Evolutionary conservation across 148 eudicot genomes (phyloP).

Genomic region (Simmondsia chinensis): DNA sequence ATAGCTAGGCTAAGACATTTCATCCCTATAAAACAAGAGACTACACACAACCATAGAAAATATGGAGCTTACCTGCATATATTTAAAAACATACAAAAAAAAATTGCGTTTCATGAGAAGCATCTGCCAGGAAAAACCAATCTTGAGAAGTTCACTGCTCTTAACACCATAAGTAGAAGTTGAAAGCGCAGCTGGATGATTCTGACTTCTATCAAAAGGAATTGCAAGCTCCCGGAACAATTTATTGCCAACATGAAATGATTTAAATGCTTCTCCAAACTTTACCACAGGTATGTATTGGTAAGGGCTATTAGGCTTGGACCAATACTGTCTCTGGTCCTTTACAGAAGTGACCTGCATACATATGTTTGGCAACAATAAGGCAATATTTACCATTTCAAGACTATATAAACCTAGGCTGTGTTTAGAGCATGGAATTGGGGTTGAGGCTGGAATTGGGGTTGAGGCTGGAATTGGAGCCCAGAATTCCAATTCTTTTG

Average conservation of each 20-base stretch:
- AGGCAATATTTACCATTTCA: no score
- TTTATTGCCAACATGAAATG: slow-evolving; percentile 51
- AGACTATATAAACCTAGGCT: no score
- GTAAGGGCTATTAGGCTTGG: slow-evolving; percentile 29
- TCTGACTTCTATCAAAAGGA: slow-evolving; percentile 48
- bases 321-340: slow-evolving; percentile 91
- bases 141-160: slow-evolving; percentile 59
- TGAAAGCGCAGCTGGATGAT: slow-evolving; percentile 77
- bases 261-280: slow-evolving; percentile 72
- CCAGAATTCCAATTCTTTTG: no score
- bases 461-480: no score
- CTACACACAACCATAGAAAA: not conserved
- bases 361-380: slow-evolving; percentile 4
- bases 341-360: slow-evolving; percentile 73
- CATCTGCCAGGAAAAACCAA: slow-evolving; percentile 75
- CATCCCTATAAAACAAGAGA: slow-evolving; percentile 1
- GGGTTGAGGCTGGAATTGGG: no score
- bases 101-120: slow-evolving; percentile 72
- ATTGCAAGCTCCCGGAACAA: slow-evolving; percentile 51
- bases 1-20: no score
- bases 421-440: no score
- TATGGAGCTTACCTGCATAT: slow-evolving; percentile 46
- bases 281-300: slow-evolving; percentile 53
- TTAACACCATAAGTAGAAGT: slow-evolving; percentile 69
- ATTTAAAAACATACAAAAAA: slow-evolving; percentile 65